Evolutionary conservation across 2,329 filamentous ascomycete genomes (phyloP), one percentile per base, ranked within the genome.

Genomic region (Thielaviopsis musarum): DNA sequence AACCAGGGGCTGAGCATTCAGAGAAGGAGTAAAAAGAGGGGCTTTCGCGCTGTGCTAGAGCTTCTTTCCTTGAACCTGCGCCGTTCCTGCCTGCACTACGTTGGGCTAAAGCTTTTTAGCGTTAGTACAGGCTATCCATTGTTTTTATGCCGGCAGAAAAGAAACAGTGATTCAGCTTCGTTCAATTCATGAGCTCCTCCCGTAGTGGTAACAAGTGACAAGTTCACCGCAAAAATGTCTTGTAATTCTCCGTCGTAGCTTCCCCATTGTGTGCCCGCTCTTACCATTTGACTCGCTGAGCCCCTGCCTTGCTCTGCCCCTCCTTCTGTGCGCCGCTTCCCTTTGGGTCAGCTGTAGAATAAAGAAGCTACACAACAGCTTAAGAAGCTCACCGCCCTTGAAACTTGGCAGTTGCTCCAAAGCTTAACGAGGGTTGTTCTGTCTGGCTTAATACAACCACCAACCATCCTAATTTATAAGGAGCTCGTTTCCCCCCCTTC

Each of bases 341-440:
- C 24, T 22, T 34, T 34, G 19, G n/a, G 19, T 30, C 26, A 19
- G 19, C 26, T 30, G 17, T 10, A 52, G n/a, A 34, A 34, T 34
- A 34, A 12, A 34, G 30, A 2, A 34, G 30, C 30, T 54, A n/a
- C 24, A 12, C 19, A 28, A 54, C 26, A 30, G 26, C 13, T 21
- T 30, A 26, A 17, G 26, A 24, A 52, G 13, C 48, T 56, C 53
- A 56, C 41, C 48, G 58, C 58, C 58, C 26, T 59, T 59, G 41
- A 53, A 59, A 59, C 26, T 38, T 53, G 49, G 21, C 51, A 51
- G 24, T 22, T 19, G 51, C 26, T 21, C 30, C 24, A 30, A 17
- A 15, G 38, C 17, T n/a, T 45, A 45, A n/a, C 13, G 12, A 45
- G 38, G 38, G 38, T n/a, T n/a, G 38, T 41, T 3, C 26, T 28